These are phyloP conservation scores for Spiraea crenata DNA, from an alignment of 331 rosid species.

Conservation along the genomic window DNA sequence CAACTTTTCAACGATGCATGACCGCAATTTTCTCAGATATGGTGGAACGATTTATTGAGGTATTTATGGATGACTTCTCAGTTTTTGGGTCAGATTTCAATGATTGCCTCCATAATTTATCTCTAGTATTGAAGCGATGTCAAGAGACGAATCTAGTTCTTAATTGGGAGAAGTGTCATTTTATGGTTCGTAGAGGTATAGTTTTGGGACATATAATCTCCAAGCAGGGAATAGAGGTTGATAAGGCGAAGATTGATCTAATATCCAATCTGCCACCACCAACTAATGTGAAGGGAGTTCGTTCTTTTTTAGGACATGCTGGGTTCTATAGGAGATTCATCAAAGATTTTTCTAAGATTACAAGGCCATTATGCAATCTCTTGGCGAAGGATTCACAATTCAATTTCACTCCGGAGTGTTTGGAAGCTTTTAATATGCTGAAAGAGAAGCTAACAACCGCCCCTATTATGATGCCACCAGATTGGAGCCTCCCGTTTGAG, in stretches of 20 bases:
- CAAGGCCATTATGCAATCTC: background rate
- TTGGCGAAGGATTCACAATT: background rate
- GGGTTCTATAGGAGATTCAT: background rate
- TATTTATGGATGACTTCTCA: background rate
- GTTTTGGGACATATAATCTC: background rate
- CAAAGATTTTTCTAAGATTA: background rate
- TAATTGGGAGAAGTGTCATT: background rate
- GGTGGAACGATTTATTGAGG: background rate
- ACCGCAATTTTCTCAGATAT: background rate
- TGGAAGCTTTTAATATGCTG: background rate
- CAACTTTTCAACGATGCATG: too few species aligned
- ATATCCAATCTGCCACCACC: too few species aligned
- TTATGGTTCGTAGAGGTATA: background rate
- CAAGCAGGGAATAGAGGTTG: too few species aligned
- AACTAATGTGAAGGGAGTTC: too few species aligned
- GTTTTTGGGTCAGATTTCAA: background rate
- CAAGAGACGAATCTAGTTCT: background rate
- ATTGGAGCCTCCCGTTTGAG: background rate
- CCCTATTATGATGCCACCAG: background rate
- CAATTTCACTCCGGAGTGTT: too few species aligned
- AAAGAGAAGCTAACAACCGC: background rate
- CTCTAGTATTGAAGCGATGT: background rate
- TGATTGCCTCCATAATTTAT: too few species aligned
- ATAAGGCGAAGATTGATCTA: too few species aligned
- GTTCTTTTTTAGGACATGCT: too few species aligned